Evolutionary conservation across 768 basidiomycete species (phyloP).

Genomic region (Boletales sp.): DNA sequence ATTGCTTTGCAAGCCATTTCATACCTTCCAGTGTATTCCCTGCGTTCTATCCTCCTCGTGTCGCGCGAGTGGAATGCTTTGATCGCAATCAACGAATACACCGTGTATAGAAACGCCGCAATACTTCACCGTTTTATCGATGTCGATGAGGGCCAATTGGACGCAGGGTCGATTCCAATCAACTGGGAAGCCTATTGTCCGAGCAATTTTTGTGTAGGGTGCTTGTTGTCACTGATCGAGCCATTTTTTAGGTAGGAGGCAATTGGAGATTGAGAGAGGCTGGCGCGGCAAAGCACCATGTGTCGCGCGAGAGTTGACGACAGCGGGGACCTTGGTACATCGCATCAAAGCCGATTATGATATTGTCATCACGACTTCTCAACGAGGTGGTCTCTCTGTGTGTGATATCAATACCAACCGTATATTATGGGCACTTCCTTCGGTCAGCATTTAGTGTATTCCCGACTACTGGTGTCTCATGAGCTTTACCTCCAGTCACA

Average conservation of each 20-base stretch:
- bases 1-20: conserved; percentile 47
- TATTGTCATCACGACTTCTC: conserved; percentile 56
- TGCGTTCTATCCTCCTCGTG: conserved; percentile 35
- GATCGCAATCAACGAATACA: conserved; percentile 41
- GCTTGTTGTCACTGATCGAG: conserved; percentile 9
- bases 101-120: conserved; percentile 60
- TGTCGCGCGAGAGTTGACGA: conserved; percentile 30
- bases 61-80: conserved; percentile 49
- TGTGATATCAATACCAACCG: conserved; percentile 47
- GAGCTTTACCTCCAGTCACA: conserved; percentile 5
- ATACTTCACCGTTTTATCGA: conserved; percentile 45
- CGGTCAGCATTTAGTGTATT: conserved; percentile 31
- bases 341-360: conserved; percentile 75
- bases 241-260: conserved; percentile 40
- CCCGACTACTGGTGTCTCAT: neutral
- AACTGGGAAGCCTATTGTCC: conserved; percentile 65
- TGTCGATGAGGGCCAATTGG: conserved; percentile 5
- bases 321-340: conserved; percentile 46
- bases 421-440: conserved; percentile 61
- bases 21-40: conserved; percentile 45
- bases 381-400: conserved; percentile 55
- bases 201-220: conserved; percentile 1
- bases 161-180: conserved; percentile 28
- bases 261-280: conserved; percentile 41
- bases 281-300: conserved; percentile 56